phyloP scores from a whole-genome alignment of 441 rosid genomes.

The Corymbia calophylla region DNA sequence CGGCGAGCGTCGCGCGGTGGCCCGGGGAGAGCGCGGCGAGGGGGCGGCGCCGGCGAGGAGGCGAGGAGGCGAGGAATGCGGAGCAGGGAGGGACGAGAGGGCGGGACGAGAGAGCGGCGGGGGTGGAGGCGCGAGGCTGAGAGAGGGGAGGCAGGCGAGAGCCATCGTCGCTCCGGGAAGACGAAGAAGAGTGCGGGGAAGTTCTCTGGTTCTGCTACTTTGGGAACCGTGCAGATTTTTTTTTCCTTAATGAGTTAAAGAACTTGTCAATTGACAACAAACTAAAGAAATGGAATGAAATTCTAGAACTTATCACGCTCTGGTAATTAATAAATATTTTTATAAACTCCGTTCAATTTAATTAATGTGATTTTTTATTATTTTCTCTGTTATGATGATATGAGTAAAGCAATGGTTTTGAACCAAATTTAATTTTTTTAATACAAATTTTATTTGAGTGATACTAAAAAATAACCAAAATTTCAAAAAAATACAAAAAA shows the following conservation, averaged over 20 bases:
- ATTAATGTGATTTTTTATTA: no score
- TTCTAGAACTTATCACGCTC: no score
- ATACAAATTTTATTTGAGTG: background rate
- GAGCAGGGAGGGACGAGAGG: background rate
- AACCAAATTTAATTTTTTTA: no score
- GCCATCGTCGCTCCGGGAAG: conserved; percentile 24
- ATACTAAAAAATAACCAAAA: no score
- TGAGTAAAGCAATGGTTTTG: background rate
- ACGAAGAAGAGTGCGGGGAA: background rate
- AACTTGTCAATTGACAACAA: no score
- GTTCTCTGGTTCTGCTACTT: background rate
- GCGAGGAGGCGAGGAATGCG: background rate
- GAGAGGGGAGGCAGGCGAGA: conserved; percentile 8
- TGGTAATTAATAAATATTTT: no score
- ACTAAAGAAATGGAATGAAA: no score
- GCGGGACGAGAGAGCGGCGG: background rate
- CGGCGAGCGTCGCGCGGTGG: background rate
- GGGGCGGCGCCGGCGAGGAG: background rate
- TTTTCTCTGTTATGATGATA: no score
- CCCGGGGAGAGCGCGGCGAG: background rate
- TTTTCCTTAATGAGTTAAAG: background rate
- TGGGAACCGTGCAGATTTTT: background rate
- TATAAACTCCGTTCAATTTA: background rate
- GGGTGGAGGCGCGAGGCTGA: background rate
- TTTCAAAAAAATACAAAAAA: no score